Percentiles rank a stretch among this genome's conserved stretches.
These are phyloP conservation scores for Ustilago tritici DNA, from an alignment of 1,284 basidiomycete species.

Conservation along the genomic window DNA sequence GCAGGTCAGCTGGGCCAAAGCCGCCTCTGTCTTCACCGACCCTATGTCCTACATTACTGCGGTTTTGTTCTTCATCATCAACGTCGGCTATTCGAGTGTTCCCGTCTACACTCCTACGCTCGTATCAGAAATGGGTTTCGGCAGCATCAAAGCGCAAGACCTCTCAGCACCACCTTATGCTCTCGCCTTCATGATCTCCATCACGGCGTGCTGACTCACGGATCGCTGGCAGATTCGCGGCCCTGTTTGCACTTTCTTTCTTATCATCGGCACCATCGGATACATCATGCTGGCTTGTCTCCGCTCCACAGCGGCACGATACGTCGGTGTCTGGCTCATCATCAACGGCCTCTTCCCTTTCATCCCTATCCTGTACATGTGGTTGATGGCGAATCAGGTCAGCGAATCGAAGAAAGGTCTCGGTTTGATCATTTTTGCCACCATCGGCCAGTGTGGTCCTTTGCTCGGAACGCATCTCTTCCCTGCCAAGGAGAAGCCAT, in stretches of 20 bases:
- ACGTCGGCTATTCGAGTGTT: conserved; percentile 61
- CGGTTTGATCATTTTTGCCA: conserved; percentile 57
- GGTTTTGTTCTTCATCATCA: conserved; percentile 60
- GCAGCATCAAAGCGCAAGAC: conserved; percentile 53
- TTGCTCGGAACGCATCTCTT: conserved; percentile 60
- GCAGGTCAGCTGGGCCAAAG: conserved; percentile 35
- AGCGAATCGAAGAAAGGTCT: conserved; percentile 59
- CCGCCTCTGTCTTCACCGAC: conserved; percentile 47
- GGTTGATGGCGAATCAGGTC: conserved; percentile 52
- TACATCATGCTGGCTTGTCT: conserved; percentile 61
- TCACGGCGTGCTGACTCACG: conserved; percentile 36
- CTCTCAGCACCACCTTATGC: conserved; percentile 60
- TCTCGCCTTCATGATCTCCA: conserved; percentile 55
- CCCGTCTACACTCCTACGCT: conserved; percentile 67
- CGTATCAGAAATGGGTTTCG: conserved; percentile 61
- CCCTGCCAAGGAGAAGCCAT: conserved; percentile 50
- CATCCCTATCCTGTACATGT: conserved; percentile 63
- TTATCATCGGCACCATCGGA: conserved; percentile 50
- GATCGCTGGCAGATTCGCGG: conserved; percentile 57
- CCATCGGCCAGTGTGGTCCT: conserved; percentile 61
- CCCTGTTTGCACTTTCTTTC: conserved; percentile 51
- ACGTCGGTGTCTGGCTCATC: conserved; percentile 55
- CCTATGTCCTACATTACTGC: conserved; percentile 57
- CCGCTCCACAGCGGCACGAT: conserved; percentile 38
- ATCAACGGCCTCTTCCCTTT: conserved; percentile 59